phyloP scores from a whole-genome alignment of 129 eudicot species.

The Cynara cardunculus region DNA sequence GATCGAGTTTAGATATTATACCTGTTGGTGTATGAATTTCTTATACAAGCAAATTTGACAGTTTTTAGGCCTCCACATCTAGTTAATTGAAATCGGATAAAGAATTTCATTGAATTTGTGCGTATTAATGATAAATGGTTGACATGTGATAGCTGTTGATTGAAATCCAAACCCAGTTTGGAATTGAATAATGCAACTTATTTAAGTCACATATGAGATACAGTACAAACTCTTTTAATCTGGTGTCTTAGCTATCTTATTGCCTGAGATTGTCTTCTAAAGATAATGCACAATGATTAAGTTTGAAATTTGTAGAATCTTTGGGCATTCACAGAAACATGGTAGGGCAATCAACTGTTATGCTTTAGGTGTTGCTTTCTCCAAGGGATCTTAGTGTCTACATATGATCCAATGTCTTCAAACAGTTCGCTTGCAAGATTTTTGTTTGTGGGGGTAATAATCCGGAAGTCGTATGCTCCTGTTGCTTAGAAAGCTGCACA shows the following conservation, averaged over 20 bases:
- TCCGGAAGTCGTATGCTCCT: background rate
- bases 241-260: background rate
- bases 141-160: background rate
- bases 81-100: background rate
- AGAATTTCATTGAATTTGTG: background rate
- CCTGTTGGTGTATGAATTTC: background rate
- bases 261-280: background rate
- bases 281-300: background rate
- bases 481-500: background rate
- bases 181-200: slow-evolving; percentile 8
- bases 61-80: background rate
- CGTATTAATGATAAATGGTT: background rate
- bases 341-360: background rate
- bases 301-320: slow-evolving; percentile 1
- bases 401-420: background rate
- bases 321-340: background rate
- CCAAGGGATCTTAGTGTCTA: background rate
- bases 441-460: background rate
- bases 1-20: background rate
- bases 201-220: background rate
- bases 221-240: background rate
- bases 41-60: background rate
- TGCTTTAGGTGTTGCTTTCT: background rate
- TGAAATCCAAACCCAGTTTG: background rate
- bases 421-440: background rate